Base-by-base conservation (phyloP, 805 yeast species). In the Saturnispora halmiae region DNA sequence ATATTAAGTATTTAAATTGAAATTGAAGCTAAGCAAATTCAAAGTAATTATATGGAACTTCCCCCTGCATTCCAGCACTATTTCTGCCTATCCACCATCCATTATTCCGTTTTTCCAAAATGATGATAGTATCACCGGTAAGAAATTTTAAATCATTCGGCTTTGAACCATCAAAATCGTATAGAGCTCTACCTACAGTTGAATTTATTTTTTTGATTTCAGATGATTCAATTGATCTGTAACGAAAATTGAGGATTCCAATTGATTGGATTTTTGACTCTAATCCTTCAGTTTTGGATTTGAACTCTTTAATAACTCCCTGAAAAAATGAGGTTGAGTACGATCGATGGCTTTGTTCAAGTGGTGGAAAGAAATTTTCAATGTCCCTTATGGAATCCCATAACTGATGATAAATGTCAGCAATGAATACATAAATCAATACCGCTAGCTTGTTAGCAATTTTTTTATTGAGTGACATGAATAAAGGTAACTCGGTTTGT, bases 1-100 rank as follows among this genome's bases (percentile, higher is more conserved):
- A 15, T 27, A 27, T 7, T n/a, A n/a, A n/a, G n/a, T n/a, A n/a
- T n/a, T n/a, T n/a, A n/a, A n/a, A n/a, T n/a, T n/a, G n/a, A 18
- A 34, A 14, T 2, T 8, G 13, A 21, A 36, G 42, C 37, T 39
- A 25, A 39, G 37, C 37, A 33, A 39, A 43, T 2, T 28, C 33
- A 21, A 46, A 44, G 27, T 70, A 70, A 41, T 72, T 73, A 26
- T 58, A 55, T 4, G 78, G 78, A 43, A 72, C 67, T 38, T 60
- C 46, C 0, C 78, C 78, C 6, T 51, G 46, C 4, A 48, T 43
- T 1, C 73, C 74, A 20, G 41, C 37, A 7, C 64, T 56, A 34
- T 47, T 46, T 34, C 52, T 51, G 11, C 76, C 77, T 42, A 60
- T 58, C 77, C 77, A 73, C 78, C 78, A 72, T 22, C 67, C 66